Evolutionary conservation across 176 grass and related monocot species (phyloP), one percentile per base, ranked within the genome.

Genomic region (Lolium multiflorum): DNA sequence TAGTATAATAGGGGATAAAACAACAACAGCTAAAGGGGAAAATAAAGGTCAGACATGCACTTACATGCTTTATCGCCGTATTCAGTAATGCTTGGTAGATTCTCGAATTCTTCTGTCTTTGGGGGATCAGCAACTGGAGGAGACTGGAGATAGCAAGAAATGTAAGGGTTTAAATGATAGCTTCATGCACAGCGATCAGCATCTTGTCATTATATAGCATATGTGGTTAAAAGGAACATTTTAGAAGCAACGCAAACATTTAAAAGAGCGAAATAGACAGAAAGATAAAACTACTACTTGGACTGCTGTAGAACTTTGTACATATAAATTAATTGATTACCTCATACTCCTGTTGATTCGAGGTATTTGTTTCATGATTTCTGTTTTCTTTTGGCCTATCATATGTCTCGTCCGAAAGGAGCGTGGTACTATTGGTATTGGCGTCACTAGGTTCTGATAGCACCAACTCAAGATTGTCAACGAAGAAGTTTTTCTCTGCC

Each of bases 401-500:
- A 67, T 93, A 86, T 10, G 94, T 96, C 75, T 98, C 94, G 44
- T 95, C 93, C 5, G 91, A 96, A 25, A 92, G 87, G 64, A 92
- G 78, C 85, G 90, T 95, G 43, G 94, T 85, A 50, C 93, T 98
- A 58, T 91, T 98, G 46, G 93, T 98, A 86, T 98, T 95, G 84
- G 83, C 91, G 52, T 98, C 97, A 35, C 97, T 98, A 47, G 90
- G 97, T 28, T 97, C 94, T 21, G 92, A 93, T 39, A 87, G 83
- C 71, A 82, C 73, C 85, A 91, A 66, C 83, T 98, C 90, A 68
- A 90, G 58, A 81, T 92, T 90, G 82, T 92, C 87, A 74, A 79
- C 62, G 87, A 98, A 96, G 87, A 98, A 90, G 68, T 96, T 93
- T 89, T 94, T 98, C 82, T 98, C 94, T 8, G 85, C 62, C 57